A percentile compares a stretch with the other conserved stretches of the same genome.
These are phyloP conservation scores for Neonectria faginata DNA, from an alignment of 2,329 filamentous ascomycete genomes.

Conservation along the genomic window DNA sequence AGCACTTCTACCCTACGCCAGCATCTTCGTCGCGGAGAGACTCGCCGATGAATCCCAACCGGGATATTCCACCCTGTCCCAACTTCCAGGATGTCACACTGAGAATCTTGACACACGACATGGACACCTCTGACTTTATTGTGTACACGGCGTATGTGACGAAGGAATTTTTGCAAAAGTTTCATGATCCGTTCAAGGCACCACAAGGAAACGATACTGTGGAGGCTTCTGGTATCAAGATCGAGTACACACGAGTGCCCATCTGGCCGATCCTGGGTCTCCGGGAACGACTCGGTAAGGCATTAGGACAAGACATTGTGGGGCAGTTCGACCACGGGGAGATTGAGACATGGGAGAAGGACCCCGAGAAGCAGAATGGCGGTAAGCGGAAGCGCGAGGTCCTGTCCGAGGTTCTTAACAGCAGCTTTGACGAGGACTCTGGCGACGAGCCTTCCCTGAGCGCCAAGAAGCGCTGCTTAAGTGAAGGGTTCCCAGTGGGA, in stretches of 20 bases:
- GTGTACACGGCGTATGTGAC: slow-evolving; percentile 65
- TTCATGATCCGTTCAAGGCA: slow-evolving; percentile 60
- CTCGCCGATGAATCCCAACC: slow-evolving; percentile 42
- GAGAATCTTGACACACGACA: slow-evolving; percentile 64
- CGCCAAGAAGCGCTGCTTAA: slow-evolving; percentile 52
- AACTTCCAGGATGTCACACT: slow-evolving; percentile 62
- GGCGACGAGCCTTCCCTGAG: slow-evolving; percentile 48
- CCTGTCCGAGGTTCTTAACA: slow-evolving; percentile 54
- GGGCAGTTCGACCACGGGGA: slow-evolving; percentile 54
- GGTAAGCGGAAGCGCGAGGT: slow-evolving; percentile 52
- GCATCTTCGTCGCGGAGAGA: slow-evolving; percentile 38
- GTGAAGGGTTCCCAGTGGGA: slow-evolving; percentile 46
- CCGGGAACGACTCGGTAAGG: slow-evolving; percentile 65
- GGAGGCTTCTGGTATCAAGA: slow-evolving; percentile 53
- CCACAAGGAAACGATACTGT: slow-evolving; percentile 45
- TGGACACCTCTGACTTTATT: slow-evolving; percentile 61
- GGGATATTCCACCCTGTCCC: slow-evolving; percentile 41
- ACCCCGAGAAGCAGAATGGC: slow-evolving; percentile 49
- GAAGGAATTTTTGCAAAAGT: slow-evolving; percentile 61
- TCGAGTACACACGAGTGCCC: slow-evolving; percentile 62
- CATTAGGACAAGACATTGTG: slow-evolving; percentile 63
- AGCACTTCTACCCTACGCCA: slow-evolving; percentile 59
- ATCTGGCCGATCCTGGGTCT: slow-evolving; percentile 68
- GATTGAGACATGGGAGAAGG: slow-evolving; percentile 61
- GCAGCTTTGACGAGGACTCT: slow-evolving; percentile 55